Evolutionary conservation across 192 early-diverging fungal genomes (phyloP).

Genomic region (Entomortierella beljakovae): DNA sequence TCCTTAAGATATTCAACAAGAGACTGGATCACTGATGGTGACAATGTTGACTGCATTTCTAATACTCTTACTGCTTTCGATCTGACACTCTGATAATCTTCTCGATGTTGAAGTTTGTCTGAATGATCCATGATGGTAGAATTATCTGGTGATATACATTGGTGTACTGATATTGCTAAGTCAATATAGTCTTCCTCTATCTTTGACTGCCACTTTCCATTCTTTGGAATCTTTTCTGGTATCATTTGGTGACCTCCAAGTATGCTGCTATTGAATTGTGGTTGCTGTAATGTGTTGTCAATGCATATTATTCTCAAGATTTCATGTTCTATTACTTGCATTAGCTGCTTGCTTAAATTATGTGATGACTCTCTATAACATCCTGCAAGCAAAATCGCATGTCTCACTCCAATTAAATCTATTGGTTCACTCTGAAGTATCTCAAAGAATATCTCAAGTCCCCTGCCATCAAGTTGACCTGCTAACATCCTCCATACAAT

Average conservation of each 20-base stretch:
- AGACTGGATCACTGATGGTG: too few relatives aligned
- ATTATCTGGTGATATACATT: too few relatives aligned
- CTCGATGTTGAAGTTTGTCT: too few relatives aligned
- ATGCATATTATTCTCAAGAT: constrained; percentile 11
- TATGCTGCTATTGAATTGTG: background rate
- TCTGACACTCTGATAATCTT: too few relatives aligned
- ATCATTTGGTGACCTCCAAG: background rate
- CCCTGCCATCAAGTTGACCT: constrained; percentile 12
- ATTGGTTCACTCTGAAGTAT: constrained; percentile 12
- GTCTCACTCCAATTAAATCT: constrained; percentile 25
- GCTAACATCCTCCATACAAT: constrained; percentile 43
- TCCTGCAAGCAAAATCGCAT: constrained; percentile 13
- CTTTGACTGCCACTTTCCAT: too few relatives aligned
- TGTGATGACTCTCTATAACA: constrained; percentile 14
- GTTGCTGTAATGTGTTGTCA: constrained; percentile 14
- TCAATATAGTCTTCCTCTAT: too few relatives aligned
- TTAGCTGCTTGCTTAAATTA: constrained; percentile 1
- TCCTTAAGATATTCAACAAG: too few relatives aligned
- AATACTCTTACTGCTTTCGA: too few relatives aligned
- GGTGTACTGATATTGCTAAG: too few relatives aligned
- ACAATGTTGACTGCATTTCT: too few relatives aligned
- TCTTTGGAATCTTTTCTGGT: too few relatives aligned
- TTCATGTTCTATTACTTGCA: background rate
- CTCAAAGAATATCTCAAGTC: constrained; percentile 10
- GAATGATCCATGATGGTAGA: too few relatives aligned